Evolutionary conservation across 371 early-diverging fungal genomes (phyloP), one percentile per base, ranked within the genome.

Genomic region (Rhizopus arrhizus): DNA sequence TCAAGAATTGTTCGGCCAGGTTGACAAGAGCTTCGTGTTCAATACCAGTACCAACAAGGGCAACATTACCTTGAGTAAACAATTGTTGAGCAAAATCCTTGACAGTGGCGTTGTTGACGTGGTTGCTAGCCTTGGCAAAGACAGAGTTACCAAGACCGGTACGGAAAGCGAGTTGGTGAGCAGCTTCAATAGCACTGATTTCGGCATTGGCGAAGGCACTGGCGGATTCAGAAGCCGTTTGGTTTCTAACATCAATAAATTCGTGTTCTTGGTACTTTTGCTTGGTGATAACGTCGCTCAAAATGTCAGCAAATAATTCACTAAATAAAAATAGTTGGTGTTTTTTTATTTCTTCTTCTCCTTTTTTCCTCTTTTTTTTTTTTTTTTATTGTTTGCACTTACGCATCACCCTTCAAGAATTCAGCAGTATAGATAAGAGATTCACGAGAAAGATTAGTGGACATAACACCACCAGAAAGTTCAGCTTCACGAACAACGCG

Each of bases 71-170:
- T 46, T 85, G 71, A 43, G 84, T 85, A 76, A 95, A 87, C 64
- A 87, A 77, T 59, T 83, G 72, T 55, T 80, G 68, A 58, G 92
- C 91, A 72, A 88, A 96, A 54, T 77, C 76, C 73, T 85, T 83
- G 71, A 95, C 85, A 35, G 85, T 83, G 53, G 78, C 82, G 54
- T 81, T 78, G 56, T 64, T 67, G 55, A 88, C 74, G n/a, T 82
- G 81, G 68, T 81, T 59, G 60, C 76, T 77, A 29, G 84, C 70
- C 62, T 83, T 70, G 55, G 94, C 95, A 70, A 89, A 95, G 59
- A 96, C 77, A 29, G 96, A 87, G 91, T 96, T 95, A 56, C 97
- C 98, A 66, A 98, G 89, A 36, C 98, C 98, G 64, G 70, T 73
- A 72, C 96, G 93, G 91, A 95, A 98, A 46, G 96, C 97, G 41